Conservation (phyloP, 768 basidiomycete species). For the Lactifluus subvellereus region DNA sequence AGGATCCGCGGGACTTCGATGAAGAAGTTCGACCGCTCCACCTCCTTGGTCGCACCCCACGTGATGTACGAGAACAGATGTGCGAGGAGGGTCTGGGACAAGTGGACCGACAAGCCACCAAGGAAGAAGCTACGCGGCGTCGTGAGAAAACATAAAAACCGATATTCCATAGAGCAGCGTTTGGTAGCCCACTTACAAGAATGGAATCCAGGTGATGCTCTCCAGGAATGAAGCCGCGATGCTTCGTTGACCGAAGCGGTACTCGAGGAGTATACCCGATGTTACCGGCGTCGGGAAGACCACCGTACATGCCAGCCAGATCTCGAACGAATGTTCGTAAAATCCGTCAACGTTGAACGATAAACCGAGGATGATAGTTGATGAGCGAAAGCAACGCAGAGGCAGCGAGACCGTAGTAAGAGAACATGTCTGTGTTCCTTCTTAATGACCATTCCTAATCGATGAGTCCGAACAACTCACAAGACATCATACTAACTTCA, state of each 20-base stretch:
- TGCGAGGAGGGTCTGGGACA: slow-evolving; percentile 47
- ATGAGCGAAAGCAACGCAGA: slow-evolving; percentile 55
- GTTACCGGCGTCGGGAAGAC: slow-evolving; percentile 65
- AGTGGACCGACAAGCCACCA: slow-evolving; percentile 50
- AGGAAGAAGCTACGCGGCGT: slow-evolving; percentile 40
- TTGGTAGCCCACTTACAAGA: slow-evolving; percentile 53
- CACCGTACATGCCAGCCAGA: slow-evolving; percentile 67
- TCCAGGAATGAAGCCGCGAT: slow-evolving; percentile 47
- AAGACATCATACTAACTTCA: slow-evolving; percentile 74
- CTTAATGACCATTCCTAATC: background rate
- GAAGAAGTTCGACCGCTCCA: slow-evolving; percentile 86
- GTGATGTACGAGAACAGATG: slow-evolving; percentile 53
- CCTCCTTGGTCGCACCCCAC: slow-evolving; percentile 63
- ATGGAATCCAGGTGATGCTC: slow-evolving; percentile 61
- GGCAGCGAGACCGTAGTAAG: slow-evolving; percentile 58
- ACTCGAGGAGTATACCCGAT: slow-evolving; percentile 62
- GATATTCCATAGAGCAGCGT: background rate
- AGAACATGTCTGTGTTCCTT: slow-evolving; percentile 37
- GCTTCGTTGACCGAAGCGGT: slow-evolving; percentile 55
- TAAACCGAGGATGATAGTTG: slow-evolving; percentile 68
- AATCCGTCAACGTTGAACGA: slow-evolving; percentile 58
- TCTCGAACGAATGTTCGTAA: slow-evolving; percentile 67
- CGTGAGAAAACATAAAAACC: background rate
- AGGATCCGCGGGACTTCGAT: slow-evolving; percentile 81
- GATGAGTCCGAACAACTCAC: slow-evolving; percentile 36